phyloP scores from a whole-genome alignment of 345 rosid genomes.

The Citrus unshiu region DNA sequence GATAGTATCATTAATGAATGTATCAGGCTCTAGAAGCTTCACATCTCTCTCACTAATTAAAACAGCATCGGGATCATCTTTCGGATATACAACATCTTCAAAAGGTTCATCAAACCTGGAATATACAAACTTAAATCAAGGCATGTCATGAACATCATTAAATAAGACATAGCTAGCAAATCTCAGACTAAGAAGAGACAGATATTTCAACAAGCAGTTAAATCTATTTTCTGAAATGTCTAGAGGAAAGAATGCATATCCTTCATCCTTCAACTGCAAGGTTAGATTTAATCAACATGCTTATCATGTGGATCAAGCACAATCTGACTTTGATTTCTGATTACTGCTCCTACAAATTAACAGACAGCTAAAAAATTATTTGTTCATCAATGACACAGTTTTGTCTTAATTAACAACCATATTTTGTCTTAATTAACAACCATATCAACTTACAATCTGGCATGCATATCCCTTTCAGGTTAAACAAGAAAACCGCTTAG shows the following conservation, averaged over 20 bases:
- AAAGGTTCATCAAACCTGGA: constrained; percentile 62
- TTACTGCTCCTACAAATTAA: neutral
- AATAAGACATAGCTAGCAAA: neutral
- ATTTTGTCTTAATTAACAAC: neutral
- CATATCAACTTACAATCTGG: neutral
- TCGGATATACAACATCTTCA: constrained; percentile 76
- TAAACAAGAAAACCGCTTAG: neutral
- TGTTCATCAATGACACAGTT: neutral
- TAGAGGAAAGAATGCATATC: neutral
- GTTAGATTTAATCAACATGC: neutral
- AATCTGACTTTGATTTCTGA: neutral
- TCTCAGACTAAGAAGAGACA: neutral
- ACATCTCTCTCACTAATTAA: constrained; percentile 75
- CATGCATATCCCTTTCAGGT: neutral
- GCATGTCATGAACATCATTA: constrained; percentile 3
- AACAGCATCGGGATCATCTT: constrained; percentile 91
- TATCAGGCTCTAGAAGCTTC: constrained; percentile 72
- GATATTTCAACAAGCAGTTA: neutral
- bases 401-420: neutral
- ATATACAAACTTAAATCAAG: constrained; percentile 13
- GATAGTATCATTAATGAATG: constrained; percentile 87
- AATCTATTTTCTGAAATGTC: neutral
- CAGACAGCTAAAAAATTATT: neutral
- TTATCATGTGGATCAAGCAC: neutral
- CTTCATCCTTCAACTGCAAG: neutral